Base-by-base conservation (phyloP, 208 protist genomes). In the Trypanosoma congolense region DNA sequence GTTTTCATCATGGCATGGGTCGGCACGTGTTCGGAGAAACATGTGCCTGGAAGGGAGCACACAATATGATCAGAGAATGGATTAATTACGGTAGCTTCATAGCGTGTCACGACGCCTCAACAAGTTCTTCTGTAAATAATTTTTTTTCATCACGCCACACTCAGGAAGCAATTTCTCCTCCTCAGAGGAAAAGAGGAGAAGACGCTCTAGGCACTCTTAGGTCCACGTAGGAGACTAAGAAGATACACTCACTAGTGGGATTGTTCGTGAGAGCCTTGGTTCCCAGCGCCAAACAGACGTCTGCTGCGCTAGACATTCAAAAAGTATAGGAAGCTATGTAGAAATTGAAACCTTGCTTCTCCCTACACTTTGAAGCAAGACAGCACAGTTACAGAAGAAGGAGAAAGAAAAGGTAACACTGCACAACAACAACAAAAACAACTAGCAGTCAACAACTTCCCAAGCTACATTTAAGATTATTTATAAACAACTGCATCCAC, bases 201-300 rank as follows among this genome's bases (percentile, higher is more conserved):
- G n/a, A n/a, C n/a, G n/a, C n/a, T 81, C 75, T 82, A 18, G 75
- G 71, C 68, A 52, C 71, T 49, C 63, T 64, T 75, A 83, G 76
- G 76, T 83, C 67, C 76, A 74, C 76, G 31, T 65, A 69, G 65
- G 75, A 77, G 75, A 82, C 63, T 59, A 43, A 82, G 36, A 46
- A 41, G 48, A 62, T 82, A 82, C 48, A 77, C 75, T 77, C 75
- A 30, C 58, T 47, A 70, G 75, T 73, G 75, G 75, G 75, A 82
- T 82, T 82, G 70, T 82, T 77, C 75, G 48, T 75, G 58, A 69
- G 69, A 38, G 68, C 71, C 68, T 61, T 41, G 1, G n/a, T 28
- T n/a, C 35, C 35, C 8, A 40, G 22, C 18, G 35, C 16, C 6
- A 18, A 47, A 26, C 22, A 6, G 4, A n/a, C n/a, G n/a, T n/a